Evolutionary conservation across 1,284 basidiomycete genomes (phyloP), one percentile per base, ranked within the genome.

Genomic region (Calocybe gambosa): DNA sequence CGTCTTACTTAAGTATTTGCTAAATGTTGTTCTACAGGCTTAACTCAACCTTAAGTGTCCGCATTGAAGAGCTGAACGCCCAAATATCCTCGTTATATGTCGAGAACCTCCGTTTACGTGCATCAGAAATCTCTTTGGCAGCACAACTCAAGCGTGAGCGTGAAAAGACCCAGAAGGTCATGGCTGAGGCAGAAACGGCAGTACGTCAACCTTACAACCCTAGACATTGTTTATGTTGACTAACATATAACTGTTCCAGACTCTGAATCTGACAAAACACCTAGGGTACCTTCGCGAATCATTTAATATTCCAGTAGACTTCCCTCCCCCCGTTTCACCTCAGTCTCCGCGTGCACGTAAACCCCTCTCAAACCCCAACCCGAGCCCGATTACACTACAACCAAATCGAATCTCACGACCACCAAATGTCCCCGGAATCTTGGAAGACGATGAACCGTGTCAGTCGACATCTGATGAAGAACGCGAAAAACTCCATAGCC

Each of bases 11-110:
- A 36, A 39, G 29, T 29, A 20, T 36, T 49, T 35, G 49, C 50
- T 46, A 39, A 28, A 19, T 45, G 47, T 29, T 50, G 43, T 39
- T 23, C 5, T 45, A 40, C 19, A 89, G 86, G 62, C 77, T 89
- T 54, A 90, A 90, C 66, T 88, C 87, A 25, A 87, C 84, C 16
- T 71, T 90, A 51, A 87, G 84, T 63, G 71, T 85, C 50, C 80
- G 85, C 45, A 82, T 90, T 59, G 87, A 90, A 63, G 87, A 90
- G 62, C 76, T 90, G 49, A 86, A 89, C 58, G 72, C 79, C 26
- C 82, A 89, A 64, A 82, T 90, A 64, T 84, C 86, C 39, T 75
- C 76, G 20, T 75, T 90, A 35, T 80, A 86, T 52, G 78, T 82
- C 52, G 87, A 90, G 70, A 90, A 90, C 65, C 74, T 90, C 37